Base-by-base conservation (phyloP, 805 yeast genomes). In the Saturnispora saitoi region DNA sequence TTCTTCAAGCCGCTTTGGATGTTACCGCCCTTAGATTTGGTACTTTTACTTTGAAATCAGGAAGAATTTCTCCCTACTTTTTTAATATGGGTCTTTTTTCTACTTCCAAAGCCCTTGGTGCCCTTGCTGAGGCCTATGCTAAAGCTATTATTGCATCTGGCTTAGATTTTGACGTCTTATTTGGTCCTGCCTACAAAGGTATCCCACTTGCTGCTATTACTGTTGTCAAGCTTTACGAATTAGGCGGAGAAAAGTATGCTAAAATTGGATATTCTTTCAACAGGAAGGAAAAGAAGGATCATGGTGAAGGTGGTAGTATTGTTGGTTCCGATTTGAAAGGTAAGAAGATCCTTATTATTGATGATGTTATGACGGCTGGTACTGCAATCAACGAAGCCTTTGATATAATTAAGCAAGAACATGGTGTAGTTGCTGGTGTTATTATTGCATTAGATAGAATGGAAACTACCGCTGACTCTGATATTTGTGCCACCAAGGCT, bases 161-260 rank as follows among this genome's bases (percentile, higher is more conserved):
- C 5, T 61, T 91, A 45, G 83, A 89, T 63, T 90, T 91, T 58
- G 98, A 91, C 60, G 81, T 93, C 39, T 70, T 91, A 48, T 91
- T 91, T 62, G 99, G 99, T 7, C 99, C 99, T 10, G 99, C 99
- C 28, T 91, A 91, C 70, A 93, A 93, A 70, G 99, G 99, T 17
- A 91, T 91, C 58, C 95, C 99, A 20, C 75, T 91, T 49, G 95
- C 95, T 47, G 95, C 98, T 4, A 77, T 91, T 53, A 88, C 96
- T 14, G 88, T 86, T 51, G 91, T 93, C 50, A 91, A 93, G 67
- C 74, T 93, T 52, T 93, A 91, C 32, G 98, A 93, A 69, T 72
- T 89, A 56, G 93, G 87, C 51, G 87, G 88, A n/a, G 78, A 77
- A 49, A 81, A 83, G 61, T 89, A 79, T 61, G 80, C 78, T 45